Conservation (phyloP, 495 filamentous ascomycete species). For the Lophiostoma macrostomum region DNA sequence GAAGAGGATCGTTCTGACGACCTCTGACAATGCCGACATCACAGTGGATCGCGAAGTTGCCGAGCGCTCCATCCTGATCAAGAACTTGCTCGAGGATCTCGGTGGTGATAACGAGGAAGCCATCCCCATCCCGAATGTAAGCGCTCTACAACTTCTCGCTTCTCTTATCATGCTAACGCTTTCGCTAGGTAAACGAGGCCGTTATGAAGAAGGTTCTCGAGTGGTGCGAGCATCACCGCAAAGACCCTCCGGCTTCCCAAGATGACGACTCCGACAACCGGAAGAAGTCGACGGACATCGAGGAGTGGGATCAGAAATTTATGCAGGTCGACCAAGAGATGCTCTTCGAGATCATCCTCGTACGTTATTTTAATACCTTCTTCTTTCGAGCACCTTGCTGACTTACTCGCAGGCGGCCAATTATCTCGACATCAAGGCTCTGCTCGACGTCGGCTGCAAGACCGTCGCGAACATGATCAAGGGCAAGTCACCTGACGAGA, state of each 20-base stretch:
- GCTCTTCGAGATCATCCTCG: conserved; percentile 98
- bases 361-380: conserved; percentile 48
- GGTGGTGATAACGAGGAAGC: conserved; percentile 63
- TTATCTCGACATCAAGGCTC: conserved; percentile 78
- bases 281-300: conserved; percentile 98
- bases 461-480: conserved; percentile 87
- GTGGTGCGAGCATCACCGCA: conserved; percentile 93
- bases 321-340: conserved; percentile 99
- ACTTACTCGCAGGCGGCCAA: conserved; percentile 57
- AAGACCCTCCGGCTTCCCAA: conserved; percentile 68
- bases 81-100: conserved; percentile 95
- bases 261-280: conserved; percentile 92
- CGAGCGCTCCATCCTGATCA: conserved; percentile 91
- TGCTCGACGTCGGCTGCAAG: conserved; percentile 80
- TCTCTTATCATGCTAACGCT: conserved; percentile 9
- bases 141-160: conserved; percentile 34
- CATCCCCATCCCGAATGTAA: conserved; percentile 86
- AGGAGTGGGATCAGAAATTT: conserved; percentile 99
- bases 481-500: conserved; percentile 79
- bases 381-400: neutral
- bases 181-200: conserved; percentile 76
- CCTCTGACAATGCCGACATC: conserved; percentile 57
- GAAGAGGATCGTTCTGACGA: conserved; percentile 50
- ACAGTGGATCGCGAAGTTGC: conserved; percentile 74
- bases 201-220: conserved; percentile 95